Base-by-base conservation (phyloP, 257 asterid genomes). In the Plectranthus barbatus region DNA sequence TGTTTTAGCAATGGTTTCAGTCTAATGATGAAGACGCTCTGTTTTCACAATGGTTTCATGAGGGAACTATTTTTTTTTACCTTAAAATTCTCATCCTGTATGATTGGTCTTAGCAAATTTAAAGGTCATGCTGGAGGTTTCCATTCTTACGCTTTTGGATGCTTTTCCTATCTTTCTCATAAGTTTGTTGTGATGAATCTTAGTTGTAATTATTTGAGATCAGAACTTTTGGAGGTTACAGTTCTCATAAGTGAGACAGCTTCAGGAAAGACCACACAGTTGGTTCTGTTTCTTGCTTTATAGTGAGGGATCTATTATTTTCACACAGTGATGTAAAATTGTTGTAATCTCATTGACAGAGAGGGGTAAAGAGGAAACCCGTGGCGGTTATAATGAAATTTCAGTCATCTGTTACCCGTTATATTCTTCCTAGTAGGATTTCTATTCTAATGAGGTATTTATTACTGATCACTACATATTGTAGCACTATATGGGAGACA, bases 251-350 rank as follows among this genome's bases (percentile, higher is more conserved):
- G 99, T 55, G 97, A 86, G 85, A 92, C 99, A 7, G 99, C 97
- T 63, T 92, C 99, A 0, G 99, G 99, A 42, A 92, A 92, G 85
- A 92, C 97, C 75, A 92, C 99, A 12, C 99, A 89, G 62, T 55
- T 92, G 79, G 95, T 89, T 62, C 99, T 89, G 83, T 92, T 71
- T 84, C 91, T 92, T 56, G 83, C 88, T 42, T 17, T 78, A 77
- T 64, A 84, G 82, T 17, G 62, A 55, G 52, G 86, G 68, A 23
- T 77, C 91, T 52, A 78, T 86, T 33, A 56, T 92, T 60, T 92
- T 97, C 77, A 86, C 99, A 4, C 99, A 92, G 81, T 97, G 97
- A 31, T 92, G 99, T 57, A 92, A 89, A 82, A 85, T 92, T 57
- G 96, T 96, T 62, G 96, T 96, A 36, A 68, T 77, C 50, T 81